Conservation (phyloP, 495 filamentous ascomycete genomes). For the Rhypophila decipiens region DNA sequence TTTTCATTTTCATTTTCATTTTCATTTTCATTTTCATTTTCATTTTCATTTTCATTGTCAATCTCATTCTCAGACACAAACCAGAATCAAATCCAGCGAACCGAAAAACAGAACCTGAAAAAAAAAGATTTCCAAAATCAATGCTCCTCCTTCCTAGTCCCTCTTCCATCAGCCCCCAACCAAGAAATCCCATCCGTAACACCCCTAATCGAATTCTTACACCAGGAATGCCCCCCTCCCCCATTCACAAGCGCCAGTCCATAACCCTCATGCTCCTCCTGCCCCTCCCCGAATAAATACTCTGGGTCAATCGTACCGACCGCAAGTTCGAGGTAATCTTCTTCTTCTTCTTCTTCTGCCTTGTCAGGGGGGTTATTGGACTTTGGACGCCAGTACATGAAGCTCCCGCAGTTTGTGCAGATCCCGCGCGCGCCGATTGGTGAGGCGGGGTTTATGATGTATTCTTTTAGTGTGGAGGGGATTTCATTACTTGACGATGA, state of each 20-base stretch:
- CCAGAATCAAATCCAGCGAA: too few species aligned
- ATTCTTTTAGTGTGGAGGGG: constrained; percentile 21
- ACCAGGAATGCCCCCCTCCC: constrained; percentile 17
- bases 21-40: not conserved
- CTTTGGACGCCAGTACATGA: constrained; percentile 33
- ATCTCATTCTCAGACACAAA: too few species aligned
- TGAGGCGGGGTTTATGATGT: constrained; percentile 22
- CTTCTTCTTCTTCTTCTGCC: not conserved
- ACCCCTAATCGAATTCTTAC: constrained; percentile 32
- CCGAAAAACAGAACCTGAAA: too few species aligned
- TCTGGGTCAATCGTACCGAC: constrained; percentile 31
- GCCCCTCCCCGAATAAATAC: constrained; percentile 28
- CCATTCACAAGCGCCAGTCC: constrained; percentile 24
- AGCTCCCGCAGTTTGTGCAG: constrained; percentile 31
- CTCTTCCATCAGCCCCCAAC: constrained; percentile 4
- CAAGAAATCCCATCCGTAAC: constrained; percentile 26
- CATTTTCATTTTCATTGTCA: too few species aligned
- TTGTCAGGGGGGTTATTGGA: not conserved
- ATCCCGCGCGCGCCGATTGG: constrained; percentile 26
- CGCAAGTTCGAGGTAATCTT: constrained; percentile 15
- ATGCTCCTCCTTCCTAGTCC: constrained; percentile 3
- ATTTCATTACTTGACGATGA: constrained; percentile 16
- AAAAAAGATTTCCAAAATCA: too few species aligned
- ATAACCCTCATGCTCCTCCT: constrained; percentile 13
- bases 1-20: too few species aligned